Base-by-base conservation (phyloP, 2,329 filamentous ascomycete species). In the Cladophialophora yegresii region DNA sequence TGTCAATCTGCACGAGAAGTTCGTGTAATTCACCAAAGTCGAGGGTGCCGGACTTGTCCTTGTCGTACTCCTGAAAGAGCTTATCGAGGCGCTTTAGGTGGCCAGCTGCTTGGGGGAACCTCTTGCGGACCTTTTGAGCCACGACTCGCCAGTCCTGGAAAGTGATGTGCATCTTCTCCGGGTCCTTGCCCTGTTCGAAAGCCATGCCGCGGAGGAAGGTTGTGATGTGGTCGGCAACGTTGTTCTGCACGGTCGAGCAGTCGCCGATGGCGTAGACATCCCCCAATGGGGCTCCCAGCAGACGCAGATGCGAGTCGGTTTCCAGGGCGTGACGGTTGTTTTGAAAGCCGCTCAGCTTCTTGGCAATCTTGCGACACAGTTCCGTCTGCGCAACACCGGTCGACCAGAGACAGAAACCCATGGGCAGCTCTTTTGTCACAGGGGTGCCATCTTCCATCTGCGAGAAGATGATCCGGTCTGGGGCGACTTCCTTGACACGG, bases 261-360 rank as follows among this genome's bases (percentile, higher is more conserved):
- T 99, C 95, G 13, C 95, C 95, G 67, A 99, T 92, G 54, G 93
- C 93, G 74, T 99, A 99, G 23, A 99, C 92, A 66, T 98, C 93
- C 43, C 95, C 95, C 0, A 98, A 79, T 0, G 95, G 95, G 0
- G 95, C 87, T 59, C 95, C 95, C 65, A 89, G 90, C 0, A 99
- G 81, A 47, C 95, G 91, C 8, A 98, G 87, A 75, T 99, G 93
- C 0, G 91, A 88, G 75, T 99, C 95, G 0, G 95, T 99, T 76
- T 98, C 95, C 8, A 99, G 84, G 2, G 96, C 95, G 74, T 95
- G 93, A 45, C 85, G 86, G 79, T 99, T 99, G 68, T 87, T 92
- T 76, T 99, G 95, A 13, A 80, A 78, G 4, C 89, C 82, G 20
- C 86, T 87, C 2, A 99, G 85, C 72, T 92, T 90, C n/a, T 84